Base-by-base conservation (phyloP, 2,329 filamentous ascomycete species). In the Aspergillus caelatus region DNA sequence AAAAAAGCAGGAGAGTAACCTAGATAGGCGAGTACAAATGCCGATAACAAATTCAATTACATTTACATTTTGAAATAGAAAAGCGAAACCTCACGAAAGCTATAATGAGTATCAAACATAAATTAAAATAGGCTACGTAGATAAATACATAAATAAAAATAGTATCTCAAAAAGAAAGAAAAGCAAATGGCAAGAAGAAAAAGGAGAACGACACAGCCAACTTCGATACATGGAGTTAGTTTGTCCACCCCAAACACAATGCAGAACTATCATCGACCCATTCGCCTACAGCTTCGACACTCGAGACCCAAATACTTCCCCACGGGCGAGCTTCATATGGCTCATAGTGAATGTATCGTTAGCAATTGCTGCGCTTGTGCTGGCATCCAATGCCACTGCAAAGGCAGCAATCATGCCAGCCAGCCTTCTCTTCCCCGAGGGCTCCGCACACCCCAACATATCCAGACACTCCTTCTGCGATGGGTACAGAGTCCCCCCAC, bases 371-470 rank as follows among this genome's bases (percentile, higher is more conserved):
- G 65, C 64, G 55, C 66, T 32, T 11, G 71, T 72, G 55, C 71
- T 73, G 7, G 70, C 30, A 28, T 74, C 71, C 26, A 74, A 54
- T 0, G 71, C 71, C 43, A 75, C 63, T 7, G 70, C 67, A 63
- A 74, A 74, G 1, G 66, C 64, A 34, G 69, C 70, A 41, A 73
- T 69, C 2, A 67, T 66, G 19, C 72, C 71, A 2, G 72, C 72
- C 23, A 75, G 58, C 3, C 66, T 69, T 45, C 61, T 62, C 58
- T 72, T 75, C 32, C 64, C 68, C 8, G 67, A 68, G 4, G 66
- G 56, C 11, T 67, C 71, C 19, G 57, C 60, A 28, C 70, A 74
- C 9, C 64, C 58, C 30, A 75, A 64, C 26, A 73, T 62, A 26
- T 70, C 59, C 45, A 74, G 61, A 1, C 67, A 67, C 60, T 75